Evolutionary conservation across 2,329 filamentous ascomycete genomes (phyloP).

Genomic region (Escovopsis sp.): DNA sequence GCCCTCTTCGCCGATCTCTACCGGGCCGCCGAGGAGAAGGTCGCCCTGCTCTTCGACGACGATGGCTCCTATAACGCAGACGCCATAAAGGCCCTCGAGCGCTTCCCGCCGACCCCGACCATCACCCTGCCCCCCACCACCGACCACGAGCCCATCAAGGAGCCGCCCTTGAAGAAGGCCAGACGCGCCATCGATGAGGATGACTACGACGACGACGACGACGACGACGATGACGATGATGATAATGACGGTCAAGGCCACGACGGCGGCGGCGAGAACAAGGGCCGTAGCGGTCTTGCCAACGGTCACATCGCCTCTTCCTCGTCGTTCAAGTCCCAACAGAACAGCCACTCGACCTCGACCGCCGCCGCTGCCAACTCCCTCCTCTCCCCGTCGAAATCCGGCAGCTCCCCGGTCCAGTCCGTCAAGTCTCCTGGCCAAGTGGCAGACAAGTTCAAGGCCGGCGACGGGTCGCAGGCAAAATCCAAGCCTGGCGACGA

Average conservation of each 20-base stretch:
- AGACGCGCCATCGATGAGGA: constrained; percentile 70
- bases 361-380: constrained; percentile 36
- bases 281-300: too few relatives aligned
- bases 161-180: constrained; percentile 56
- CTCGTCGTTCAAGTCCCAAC: constrained; percentile 24
- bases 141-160: constrained; percentile 41
- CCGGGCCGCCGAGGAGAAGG: constrained; percentile 59
- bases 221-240: constrained; percentile 54
- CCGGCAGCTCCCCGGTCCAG: constrained; percentile 49
- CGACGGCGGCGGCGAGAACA: too few relatives aligned
- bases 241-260: constrained; percentile 36
- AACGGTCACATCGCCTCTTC: too few relatives aligned
- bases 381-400: constrained; percentile 54
- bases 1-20: constrained; percentile 65
- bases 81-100: constrained; percentile 38
- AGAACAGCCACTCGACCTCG: constrained; percentile 16
- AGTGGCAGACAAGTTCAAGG: constrained; percentile 36
- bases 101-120: constrained; percentile 21
- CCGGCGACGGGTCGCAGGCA: constrained; percentile 30
- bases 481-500: constrained; percentile 63
- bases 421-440: constrained; percentile 47
- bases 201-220: constrained; percentile 75
- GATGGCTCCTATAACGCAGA: constrained; percentile 36
- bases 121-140: constrained; percentile 37
- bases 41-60: constrained; percentile 57